phyloP scores from a whole-genome alignment of 345 rosid genomes.

The Pugionium cornutum region DNA sequence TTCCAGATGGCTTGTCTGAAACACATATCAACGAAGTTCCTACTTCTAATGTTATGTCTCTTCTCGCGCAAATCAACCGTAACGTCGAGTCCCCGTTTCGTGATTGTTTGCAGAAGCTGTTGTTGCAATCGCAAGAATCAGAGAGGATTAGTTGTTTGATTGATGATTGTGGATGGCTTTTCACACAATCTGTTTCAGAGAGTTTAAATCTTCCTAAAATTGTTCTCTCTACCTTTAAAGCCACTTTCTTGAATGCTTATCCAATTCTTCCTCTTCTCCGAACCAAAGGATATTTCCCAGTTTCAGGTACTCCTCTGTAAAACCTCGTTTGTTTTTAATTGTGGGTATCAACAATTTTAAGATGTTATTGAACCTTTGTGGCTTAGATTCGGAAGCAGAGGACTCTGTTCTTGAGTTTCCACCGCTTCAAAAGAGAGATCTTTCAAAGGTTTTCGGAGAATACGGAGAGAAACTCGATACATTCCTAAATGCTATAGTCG shows the following conservation, averaged over 20 bases:
- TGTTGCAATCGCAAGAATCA: constrained; percentile 20
- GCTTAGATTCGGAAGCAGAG: constrained; percentile 37
- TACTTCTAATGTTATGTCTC: constrained; percentile 32
- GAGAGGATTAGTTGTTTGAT: constrained; percentile 35
- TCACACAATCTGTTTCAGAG: constrained; percentile 38
- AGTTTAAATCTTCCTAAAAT: constrained; percentile 29
- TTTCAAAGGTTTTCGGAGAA: constrained; percentile 15
- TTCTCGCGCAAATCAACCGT: constrained; percentile 28
- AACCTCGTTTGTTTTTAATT: too few relatives aligned
- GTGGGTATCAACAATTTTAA: neutral
- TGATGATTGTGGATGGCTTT: constrained; percentile 40
- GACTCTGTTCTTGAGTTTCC: constrained; percentile 34
- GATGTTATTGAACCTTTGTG: neutral
- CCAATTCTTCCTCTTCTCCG: constrained; percentile 31
- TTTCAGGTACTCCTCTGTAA: constrained; percentile 23
- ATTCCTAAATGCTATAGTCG: neutral
- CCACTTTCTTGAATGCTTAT: constrained; percentile 36
- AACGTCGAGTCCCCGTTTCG: constrained; percentile 29
- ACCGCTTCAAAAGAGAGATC: constrained; percentile 37
- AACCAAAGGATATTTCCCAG: constrained; percentile 26
- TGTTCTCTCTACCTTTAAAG: constrained; percentile 37
- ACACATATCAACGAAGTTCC: constrained; percentile 21
- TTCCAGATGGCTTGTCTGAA: constrained; percentile 38
- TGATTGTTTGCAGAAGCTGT: constrained; percentile 29
- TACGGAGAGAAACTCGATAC: constrained; percentile 18